Base-by-base conservation (phyloP, 2,329 filamentous ascomycete genomes). In the Aspergillus vadensis region DNA sequence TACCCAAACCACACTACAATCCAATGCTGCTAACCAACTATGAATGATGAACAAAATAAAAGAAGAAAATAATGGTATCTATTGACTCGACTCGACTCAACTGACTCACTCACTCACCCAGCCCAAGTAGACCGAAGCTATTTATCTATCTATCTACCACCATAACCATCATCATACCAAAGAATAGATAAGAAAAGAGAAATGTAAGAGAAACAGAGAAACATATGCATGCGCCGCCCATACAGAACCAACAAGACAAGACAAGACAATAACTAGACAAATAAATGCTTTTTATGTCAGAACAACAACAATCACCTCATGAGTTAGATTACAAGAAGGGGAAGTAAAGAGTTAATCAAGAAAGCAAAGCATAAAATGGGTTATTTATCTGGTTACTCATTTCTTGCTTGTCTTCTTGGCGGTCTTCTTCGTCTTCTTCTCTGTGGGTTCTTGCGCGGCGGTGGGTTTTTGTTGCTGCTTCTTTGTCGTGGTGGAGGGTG, bases 321-420 rank as follows among this genome's bases (percentile, higher is more conserved):
- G 12, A 14, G 32, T 36, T 41, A 57, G 14, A 54, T 23, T 38
- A 41, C 58, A 57, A 62, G 63, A 65, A 61, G 55, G 59, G 67
- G 55, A 66, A 50, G 52, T 64, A 52, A 69, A 60, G 60, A 27
- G 25, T 51, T 8, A 44, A 47, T 10, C 21, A 19, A 19, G 41
- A 2, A 49, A 23, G 17, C 15, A 38, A 58, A 23, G 17, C 15
- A 38, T 58, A 57, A 25, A 27, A 44, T 36, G 23, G 12, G 43
- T 52, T 50, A 50, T 55, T 50, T 55, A 55, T 59, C 67, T 74
- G 12, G 43, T 52, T 49, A 49, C 55, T 52, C 54, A 55, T 59
- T 67, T 74, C 71, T 75, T 74, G 60, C 54, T 63, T 6, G 65
- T 59, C 63, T 73, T 71, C 65, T 73, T 74, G 43, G 61, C 57